Percentiles rank a stretch among this genome's conserved stretches.
phyloP scores from a whole-genome alignment of 1,139 yeast species.

The Martiniozyma asiatica region DNA sequence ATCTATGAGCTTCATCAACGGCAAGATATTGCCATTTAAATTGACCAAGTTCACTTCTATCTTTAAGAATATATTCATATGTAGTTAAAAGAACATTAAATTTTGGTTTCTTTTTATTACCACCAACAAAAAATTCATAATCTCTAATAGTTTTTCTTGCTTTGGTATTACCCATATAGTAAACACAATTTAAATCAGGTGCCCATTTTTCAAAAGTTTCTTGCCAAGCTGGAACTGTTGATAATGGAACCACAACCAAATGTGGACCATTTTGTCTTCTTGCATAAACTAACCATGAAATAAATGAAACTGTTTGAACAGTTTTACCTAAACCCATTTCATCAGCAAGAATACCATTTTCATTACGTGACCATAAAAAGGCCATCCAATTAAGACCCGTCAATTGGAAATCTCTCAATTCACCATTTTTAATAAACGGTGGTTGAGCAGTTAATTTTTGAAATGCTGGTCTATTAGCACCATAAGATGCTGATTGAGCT shows the following conservation, averaged over 20 bases:
- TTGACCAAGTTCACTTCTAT: constrained; percentile 63
- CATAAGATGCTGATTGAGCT: constrained; percentile 65
- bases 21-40: constrained; percentile 95
- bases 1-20: constrained; percentile 96
- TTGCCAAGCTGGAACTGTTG: constrained; percentile 98
- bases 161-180: constrained; percentile 84
- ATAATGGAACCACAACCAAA: constrained; percentile 86
- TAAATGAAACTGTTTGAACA: constrained; percentile 89
- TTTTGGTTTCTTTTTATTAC: constrained; percentile 55
- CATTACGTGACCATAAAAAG: constrained; percentile 92
- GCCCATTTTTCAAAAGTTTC: constrained; percentile 98
- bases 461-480: constrained; percentile 70
- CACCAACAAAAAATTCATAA: constrained; percentile 59
- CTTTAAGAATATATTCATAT: constrained; percentile 90
- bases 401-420: constrained; percentile 89
- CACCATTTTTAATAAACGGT: constrained; percentile 79
- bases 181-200: constrained; percentile 86
- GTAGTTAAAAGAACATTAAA: constrained; percentile 86
- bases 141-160: constrained; percentile 77
- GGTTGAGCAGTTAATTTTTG: constrained; percentile 86
- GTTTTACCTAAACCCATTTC: constrained; percentile 99
- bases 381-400: constrained; percentile 99
- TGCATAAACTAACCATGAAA: constrained; percentile 89
- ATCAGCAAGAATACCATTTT: constrained; percentile 95
- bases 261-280: constrained; percentile 97